Base-by-base conservation (phyloP, 179 eudicot genomes). In the Beta corolliflora region DNA sequence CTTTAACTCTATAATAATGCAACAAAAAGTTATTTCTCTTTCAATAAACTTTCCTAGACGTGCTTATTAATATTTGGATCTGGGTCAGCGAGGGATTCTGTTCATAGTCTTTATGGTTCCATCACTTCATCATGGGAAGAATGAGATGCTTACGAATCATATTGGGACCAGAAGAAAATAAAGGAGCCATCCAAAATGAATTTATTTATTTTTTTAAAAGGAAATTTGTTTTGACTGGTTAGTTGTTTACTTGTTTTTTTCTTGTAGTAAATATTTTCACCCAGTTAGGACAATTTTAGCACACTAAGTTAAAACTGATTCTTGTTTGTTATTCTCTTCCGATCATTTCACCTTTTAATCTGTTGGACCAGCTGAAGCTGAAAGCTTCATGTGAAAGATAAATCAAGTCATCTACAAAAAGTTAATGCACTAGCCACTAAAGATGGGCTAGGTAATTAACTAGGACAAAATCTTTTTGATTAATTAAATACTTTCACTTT, bases 101-200 rank as follows among this genome's bases (percentile, higher is more conserved):
- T 60, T 36, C 59, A 44, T n/a, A n/a, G 65, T 41, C 81, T 64
- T 63, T 81, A 25, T 41, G 50, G 60, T 50, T 50, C 23, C n/a
- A 71, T 72, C 58, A 64, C 63, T 50, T 50, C 23, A 71, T 72
- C 56, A 64, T 71, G 8, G 15, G 7, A 45, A 73, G 85, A 72
- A 82, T 78, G 79, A 25, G 85, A 82, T 82, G 85, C 85, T 72
- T 61, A 12, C 59, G 18, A 21, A 44, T 59, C 7, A 6, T 60
- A n/a, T n/a, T n/a, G n/a, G n/a, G n/a, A n/a, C n/a, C n/a, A n/a
- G 14, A 75, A 58, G 23, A 48, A 44, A 59, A 46, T 12, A 2
- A 0, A n/a, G 52, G 8, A 67, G 46, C 50, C 5, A 13, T 36
- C n/a, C n/a, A 67, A n/a, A n/a, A n/a, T n/a, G n/a, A n/a, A n/a